Conservation (phyloP, 345 rosid species). For the Salix dunnii region DNA sequence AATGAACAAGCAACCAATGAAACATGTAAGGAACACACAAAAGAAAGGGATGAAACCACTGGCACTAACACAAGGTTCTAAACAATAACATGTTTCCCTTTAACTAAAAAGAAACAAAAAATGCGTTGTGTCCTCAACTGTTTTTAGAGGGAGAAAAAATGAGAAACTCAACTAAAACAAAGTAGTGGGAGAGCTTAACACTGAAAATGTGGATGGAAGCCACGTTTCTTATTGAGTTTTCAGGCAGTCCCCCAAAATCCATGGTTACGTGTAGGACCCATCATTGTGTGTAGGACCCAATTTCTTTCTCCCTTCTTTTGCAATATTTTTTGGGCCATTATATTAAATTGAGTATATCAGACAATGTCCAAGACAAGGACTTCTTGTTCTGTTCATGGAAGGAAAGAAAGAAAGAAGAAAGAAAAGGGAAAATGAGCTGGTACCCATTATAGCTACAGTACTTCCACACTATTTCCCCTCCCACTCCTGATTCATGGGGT, state of each 20-base stretch:
- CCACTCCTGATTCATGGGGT: slow-evolving; percentile 3
- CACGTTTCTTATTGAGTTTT: slow-evolving; percentile 36
- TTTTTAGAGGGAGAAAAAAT: slow-evolving; percentile 1
- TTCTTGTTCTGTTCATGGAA: neutral
- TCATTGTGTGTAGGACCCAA: neutral
- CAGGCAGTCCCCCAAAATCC: slow-evolving; percentile 4
- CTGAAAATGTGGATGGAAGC: slow-evolving; percentile 24
- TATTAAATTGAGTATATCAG: neutral
- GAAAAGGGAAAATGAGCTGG: slow-evolving; percentile 30
- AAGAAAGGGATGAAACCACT: neutral
- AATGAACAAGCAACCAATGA: neutral
- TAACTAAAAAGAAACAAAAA: neutral
- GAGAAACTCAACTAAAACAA: neutral
- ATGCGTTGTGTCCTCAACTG: neutral
- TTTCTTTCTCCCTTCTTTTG: neutral
- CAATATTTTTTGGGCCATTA: neutral
- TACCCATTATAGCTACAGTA: slow-evolving; percentile 24
- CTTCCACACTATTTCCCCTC: slow-evolving; percentile 8
- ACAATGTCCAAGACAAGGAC: neutral
- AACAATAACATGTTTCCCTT: neutral
- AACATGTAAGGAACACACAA: slow-evolving; percentile 1
- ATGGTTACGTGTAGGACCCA: slow-evolving; percentile 23
- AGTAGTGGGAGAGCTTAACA: slow-evolving; percentile 21
- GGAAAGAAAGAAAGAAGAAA: neutral
- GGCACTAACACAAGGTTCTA: neutral